Percentiles rank a stretch among this genome's conserved stretches.
Evolutionary conservation across 176 grass and related monocot species (phyloP).

Genomic region (Paspalum notatum): DNA sequence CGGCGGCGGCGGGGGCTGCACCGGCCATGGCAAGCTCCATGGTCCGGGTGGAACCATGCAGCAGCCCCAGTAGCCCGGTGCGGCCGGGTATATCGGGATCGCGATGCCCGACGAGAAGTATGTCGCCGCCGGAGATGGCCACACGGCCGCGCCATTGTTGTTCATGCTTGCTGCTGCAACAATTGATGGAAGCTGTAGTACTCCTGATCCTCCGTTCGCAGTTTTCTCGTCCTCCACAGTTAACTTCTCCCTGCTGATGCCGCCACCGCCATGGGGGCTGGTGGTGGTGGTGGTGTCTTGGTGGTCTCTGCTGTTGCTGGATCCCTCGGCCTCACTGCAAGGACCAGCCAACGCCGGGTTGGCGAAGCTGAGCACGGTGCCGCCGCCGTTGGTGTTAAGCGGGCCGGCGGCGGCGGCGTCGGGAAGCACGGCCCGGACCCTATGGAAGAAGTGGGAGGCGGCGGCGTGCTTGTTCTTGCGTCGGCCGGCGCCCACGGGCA

Average conservation of each 20-base stretch:
- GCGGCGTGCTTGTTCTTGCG: conserved; percentile 78
- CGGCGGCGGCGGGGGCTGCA: background rate
- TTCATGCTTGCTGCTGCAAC: conserved; percentile 22
- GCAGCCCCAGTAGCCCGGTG: conserved; percentile 65
- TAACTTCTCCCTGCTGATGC: no score
- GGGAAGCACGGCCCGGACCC: conserved; percentile 29
- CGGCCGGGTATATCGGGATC: conserved; percentile 65
- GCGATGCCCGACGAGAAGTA: conserved; percentile 53
- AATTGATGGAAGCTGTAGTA: background rate
- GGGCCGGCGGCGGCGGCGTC: background rate
- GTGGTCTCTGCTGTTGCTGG: conserved; percentile 44
- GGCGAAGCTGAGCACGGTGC: conserved; percentile 67
- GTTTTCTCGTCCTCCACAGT: background rate
- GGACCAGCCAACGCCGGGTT: background rate
- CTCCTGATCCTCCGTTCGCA: conserved; percentile 1
- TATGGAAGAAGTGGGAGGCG: conserved; percentile 48
- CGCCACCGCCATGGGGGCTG: no score
- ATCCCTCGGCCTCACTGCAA: conserved; percentile 33
- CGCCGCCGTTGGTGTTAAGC: conserved; percentile 31
- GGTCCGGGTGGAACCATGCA: conserved; percentile 50
- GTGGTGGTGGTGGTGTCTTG: background rate
- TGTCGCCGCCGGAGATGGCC: conserved; percentile 46
- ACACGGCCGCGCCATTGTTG: conserved; percentile 23
- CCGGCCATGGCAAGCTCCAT: conserved; percentile 72
- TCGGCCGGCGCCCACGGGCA: conserved; percentile 79